Conservation (phyloP, 208 protist species). For the Phytomonas francai region DNA sequence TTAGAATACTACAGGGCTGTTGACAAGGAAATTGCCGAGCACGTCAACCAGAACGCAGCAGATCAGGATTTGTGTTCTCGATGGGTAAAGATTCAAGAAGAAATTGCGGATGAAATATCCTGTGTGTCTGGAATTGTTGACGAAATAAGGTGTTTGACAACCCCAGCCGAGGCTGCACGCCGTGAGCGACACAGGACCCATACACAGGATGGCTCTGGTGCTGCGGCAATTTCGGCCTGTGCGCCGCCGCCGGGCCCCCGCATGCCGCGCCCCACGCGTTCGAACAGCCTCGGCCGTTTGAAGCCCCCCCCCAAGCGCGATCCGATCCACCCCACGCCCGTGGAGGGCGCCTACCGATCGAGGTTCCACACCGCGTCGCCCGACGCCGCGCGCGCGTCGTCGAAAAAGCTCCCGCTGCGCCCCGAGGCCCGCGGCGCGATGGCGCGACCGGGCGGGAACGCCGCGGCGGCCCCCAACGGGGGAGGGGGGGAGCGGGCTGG, state of each 20-base stretch:
- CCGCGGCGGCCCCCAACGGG: constrained; percentile 9
- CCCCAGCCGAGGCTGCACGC: constrained; percentile 10
- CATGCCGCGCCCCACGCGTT: background rate
- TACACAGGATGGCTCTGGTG: background rate
- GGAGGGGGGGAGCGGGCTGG: constrained; percentile 6
- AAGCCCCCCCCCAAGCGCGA: background rate
- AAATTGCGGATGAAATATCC: constrained; percentile 29
- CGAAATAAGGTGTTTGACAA: constrained; percentile 22
- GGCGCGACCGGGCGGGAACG: background rate
- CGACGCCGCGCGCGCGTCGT: background rate
- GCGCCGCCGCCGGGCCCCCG: background rate
- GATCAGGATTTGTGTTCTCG: constrained; percentile 20
- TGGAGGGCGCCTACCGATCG: background rate
- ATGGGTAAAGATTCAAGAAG: constrained; percentile 30
- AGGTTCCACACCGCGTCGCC: background rate
- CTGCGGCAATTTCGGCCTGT: background rate
- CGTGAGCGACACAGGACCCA: background rate
- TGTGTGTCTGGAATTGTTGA: constrained; percentile 27
- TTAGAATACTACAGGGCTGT: constrained; percentile 44
- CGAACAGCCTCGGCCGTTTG: background rate
- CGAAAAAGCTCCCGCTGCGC: background rate
- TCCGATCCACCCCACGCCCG: background rate
- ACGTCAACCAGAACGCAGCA: constrained; percentile 13
- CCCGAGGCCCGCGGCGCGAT: background rate
- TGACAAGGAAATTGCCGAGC: constrained; percentile 28